Conservation (phyloP, 805 yeast genomes). For the Candida adriatica region DNA sequence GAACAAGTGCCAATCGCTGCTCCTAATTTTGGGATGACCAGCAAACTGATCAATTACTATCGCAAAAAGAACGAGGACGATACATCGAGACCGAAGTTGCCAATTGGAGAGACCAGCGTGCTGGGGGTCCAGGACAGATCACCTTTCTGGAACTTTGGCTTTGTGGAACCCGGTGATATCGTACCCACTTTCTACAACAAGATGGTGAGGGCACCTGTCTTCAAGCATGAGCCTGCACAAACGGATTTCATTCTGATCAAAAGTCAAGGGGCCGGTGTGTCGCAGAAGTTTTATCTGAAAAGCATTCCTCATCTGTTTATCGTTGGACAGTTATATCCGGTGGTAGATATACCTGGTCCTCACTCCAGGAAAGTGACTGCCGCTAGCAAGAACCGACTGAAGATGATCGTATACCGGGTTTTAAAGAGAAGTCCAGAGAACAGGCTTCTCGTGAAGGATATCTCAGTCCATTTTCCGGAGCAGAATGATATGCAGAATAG, state of each 20-base stretch:
- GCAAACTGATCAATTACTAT: constrained; percentile 87
- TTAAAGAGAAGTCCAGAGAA: constrained; percentile 68
- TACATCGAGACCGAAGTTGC: constrained; percentile 75
- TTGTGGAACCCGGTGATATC: constrained; percentile 88
- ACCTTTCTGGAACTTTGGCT: constrained; percentile 98
- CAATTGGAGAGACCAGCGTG: constrained; percentile 92
- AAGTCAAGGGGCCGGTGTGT: constrained; percentile 71
- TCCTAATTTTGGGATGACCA: constrained; percentile 93
- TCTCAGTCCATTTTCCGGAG: constrained; percentile 89
- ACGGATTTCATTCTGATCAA: constrained; percentile 82
- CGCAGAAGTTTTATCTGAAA: constrained; percentile 61
- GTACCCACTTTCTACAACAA: constrained; percentile 93
- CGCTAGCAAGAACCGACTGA: constrained; percentile 81
- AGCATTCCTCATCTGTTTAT: constrained; percentile 67
- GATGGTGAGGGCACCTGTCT: constrained; percentile 88
- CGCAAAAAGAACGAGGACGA: constrained; percentile 80
- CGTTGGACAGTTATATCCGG: constrained; percentile 91
- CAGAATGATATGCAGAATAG: constrained; percentile 97
- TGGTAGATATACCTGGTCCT: constrained; percentile 94
- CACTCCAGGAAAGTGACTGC: constrained; percentile 94
- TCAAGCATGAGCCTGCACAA: constrained; percentile 68
- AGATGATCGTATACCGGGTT: constrained; percentile 88
- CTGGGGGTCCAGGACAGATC: constrained; percentile 94
- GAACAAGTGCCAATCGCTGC: constrained; percentile 82
- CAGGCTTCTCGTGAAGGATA: constrained; percentile 78